Conservation (phyloP, 2,329 filamentous ascomycete species). For the Colletotrichum coccodes region DNA sequence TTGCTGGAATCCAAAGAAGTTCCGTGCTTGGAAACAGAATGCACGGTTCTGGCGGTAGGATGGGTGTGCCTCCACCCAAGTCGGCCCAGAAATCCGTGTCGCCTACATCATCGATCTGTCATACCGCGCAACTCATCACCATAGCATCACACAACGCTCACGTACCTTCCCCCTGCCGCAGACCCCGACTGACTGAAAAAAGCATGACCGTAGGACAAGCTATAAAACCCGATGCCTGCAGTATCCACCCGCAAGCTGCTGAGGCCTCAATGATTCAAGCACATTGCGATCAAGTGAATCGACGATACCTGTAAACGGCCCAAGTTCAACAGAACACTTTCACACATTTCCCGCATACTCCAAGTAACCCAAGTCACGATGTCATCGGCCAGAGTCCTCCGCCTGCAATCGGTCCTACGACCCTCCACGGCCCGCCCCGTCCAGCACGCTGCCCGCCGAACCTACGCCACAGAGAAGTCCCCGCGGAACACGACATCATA, state of each 20-base stretch:
- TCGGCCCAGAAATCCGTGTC: background rate
- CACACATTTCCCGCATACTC: background rate
- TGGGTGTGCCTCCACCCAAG: background rate
- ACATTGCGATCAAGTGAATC: too few species aligned
- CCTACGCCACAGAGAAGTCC: background rate
- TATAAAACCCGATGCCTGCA: background rate
- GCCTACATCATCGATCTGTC: slow-evolving; percentile 18
- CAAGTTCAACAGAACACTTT: too few species aligned
- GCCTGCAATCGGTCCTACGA: background rate
- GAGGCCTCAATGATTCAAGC: background rate
- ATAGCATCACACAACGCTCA: background rate
- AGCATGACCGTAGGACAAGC: background rate
- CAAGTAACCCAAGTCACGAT: background rate
- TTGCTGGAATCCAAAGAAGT: background rate
- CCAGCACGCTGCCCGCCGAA: background rate
- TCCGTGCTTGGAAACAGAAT: background rate
- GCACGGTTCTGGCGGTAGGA: background rate
- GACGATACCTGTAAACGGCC: too few species aligned
- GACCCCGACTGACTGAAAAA: background rate
- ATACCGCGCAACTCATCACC: background rate
- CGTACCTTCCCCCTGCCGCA: background rate
- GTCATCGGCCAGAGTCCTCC: slow-evolving; percentile 4
- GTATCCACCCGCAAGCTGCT: background rate
- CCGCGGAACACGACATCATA: background rate
- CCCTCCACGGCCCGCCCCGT: background rate